A percentile compares a stretch with the other conserved stretches of the same genome.
Conservation (phyloP, 306 rosid genomes). For the Benincasa hispida region DNA sequence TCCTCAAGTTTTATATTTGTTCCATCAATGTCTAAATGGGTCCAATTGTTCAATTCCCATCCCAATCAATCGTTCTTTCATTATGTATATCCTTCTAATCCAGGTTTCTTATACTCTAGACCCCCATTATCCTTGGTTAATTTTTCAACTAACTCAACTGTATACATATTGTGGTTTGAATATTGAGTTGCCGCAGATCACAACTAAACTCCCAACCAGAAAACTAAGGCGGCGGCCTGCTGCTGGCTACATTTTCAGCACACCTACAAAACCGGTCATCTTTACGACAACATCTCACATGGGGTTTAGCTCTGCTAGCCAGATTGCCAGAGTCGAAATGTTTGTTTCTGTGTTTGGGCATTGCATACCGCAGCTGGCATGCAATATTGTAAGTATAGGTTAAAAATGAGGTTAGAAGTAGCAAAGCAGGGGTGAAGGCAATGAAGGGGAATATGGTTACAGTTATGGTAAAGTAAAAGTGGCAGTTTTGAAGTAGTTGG, state of each 20-base stretch:
- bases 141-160: neutral
- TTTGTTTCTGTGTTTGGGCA: neutral
- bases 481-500: constrained; percentile 30
- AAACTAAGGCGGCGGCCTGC: neutral
- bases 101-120: neutral
- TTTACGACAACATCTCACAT: neutral
- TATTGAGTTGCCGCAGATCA: neutral
- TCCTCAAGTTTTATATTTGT: constrained; percentile 3
- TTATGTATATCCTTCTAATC: neutral
- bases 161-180: neutral
- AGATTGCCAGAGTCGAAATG: neutral
- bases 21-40: neutral
- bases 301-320: neutral
- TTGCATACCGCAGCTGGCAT: neutral
- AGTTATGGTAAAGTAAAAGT: constrained; percentile 6
- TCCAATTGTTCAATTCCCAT: neutral
- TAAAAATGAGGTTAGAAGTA: neutral
- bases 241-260: neutral
- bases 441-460: neutral
- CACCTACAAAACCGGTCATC: neutral
- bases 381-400: neutral
- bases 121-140: neutral
- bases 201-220: neutral
- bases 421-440: neutral
- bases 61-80: constrained; percentile 2